These are phyloP conservation scores for Lanmaoa rubissima DNA, from an alignment of 768 basidiomycete genomes.

Conservation along the genomic window DNA sequence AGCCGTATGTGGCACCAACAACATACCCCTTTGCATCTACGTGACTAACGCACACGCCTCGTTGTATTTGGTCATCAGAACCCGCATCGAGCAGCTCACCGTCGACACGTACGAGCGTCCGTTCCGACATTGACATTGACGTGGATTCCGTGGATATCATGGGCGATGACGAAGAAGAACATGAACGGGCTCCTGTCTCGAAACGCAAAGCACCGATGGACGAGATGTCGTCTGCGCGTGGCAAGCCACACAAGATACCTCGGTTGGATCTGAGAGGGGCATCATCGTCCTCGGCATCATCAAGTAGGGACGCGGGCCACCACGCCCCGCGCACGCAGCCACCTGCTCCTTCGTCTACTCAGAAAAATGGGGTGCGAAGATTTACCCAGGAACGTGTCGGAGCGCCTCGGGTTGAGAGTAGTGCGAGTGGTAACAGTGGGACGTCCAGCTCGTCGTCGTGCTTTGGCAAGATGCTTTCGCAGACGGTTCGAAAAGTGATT, in stretches of 20 bases:
- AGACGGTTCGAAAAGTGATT: slow-evolving; percentile 6
- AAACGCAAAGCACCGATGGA: slow-evolving; percentile 28
- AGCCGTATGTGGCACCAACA: slow-evolving; percentile 19
- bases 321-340: slow-evolving; percentile 7
- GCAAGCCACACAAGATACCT: slow-evolving; percentile 18
- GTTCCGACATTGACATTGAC: slow-evolving; percentile 19
- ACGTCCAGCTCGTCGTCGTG: slow-evolving; percentile 16
- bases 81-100: slow-evolving; percentile 20
- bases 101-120: slow-evolving; percentile 10
- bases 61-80: slow-evolving; percentile 9
- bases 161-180: slow-evolving; percentile 21
- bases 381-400: too few relatives aligned
- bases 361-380: background rate
- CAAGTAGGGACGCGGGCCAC: background rate
- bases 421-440: background rate
- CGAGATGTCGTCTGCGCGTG: slow-evolving; percentile 5
- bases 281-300: background rate
- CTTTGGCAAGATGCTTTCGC: slow-evolving; percentile 17
- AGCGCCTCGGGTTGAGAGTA: background rate
- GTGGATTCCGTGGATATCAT: slow-evolving; percentile 10
- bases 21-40: background rate
- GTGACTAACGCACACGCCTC: background rate
- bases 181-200: slow-evolving; percentile 12
- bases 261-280: slow-evolving; percentile 14
- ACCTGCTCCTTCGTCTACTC: background rate